Percentiles rank a stretch among this genome's conserved stretches.
phyloP scores from a whole-genome alignment of 768 basidiomycete species.

The Amanita molliuscula region DNA sequence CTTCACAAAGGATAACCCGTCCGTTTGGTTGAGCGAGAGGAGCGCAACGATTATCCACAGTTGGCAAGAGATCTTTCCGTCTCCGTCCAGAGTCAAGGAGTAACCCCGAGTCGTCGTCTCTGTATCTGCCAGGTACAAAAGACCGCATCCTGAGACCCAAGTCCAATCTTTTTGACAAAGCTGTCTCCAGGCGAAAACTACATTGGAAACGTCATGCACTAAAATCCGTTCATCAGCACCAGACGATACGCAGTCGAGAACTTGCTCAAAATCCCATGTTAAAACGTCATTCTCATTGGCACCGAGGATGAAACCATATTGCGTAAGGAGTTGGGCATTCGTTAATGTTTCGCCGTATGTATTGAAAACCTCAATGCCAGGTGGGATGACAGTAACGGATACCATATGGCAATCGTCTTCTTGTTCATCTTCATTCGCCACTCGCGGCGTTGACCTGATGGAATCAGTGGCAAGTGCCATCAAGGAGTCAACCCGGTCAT shows the following conservation, averaged over 20 bases:
- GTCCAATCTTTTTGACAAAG: constrained; percentile 3
- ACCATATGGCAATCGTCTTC: constrained; percentile 60
- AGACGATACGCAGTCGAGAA: constrained; percentile 12
- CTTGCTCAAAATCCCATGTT: constrained; percentile 27
- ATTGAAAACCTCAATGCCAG: constrained; percentile 58
- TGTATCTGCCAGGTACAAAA: constrained; percentile 11
- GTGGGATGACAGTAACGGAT: constrained; percentile 36
- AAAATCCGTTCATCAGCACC: background rate
- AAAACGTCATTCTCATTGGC: constrained; percentile 60
- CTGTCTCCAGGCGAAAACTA: background rate
- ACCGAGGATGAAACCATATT: constrained; percentile 70
- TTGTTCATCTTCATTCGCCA: constrained; percentile 7
- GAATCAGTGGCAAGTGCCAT: constrained; percentile 5
- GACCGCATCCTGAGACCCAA: constrained; percentile 1
- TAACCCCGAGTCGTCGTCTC: constrained; percentile 9
- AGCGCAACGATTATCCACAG: constrained; percentile 39
- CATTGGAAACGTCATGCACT: background rate
- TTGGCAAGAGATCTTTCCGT: constrained; percentile 38
- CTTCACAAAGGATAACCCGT: background rate
- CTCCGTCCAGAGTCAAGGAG: constrained; percentile 31
- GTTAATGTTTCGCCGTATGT: constrained; percentile 60
- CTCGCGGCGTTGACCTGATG: background rate
- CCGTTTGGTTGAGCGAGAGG: constrained; percentile 7
- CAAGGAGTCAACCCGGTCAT: constrained; percentile 36
- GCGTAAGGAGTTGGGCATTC: constrained; percentile 56